Conservation (phyloP, 192 early-diverging fungal genomes). For the Phycomyces nitens region DNA sequence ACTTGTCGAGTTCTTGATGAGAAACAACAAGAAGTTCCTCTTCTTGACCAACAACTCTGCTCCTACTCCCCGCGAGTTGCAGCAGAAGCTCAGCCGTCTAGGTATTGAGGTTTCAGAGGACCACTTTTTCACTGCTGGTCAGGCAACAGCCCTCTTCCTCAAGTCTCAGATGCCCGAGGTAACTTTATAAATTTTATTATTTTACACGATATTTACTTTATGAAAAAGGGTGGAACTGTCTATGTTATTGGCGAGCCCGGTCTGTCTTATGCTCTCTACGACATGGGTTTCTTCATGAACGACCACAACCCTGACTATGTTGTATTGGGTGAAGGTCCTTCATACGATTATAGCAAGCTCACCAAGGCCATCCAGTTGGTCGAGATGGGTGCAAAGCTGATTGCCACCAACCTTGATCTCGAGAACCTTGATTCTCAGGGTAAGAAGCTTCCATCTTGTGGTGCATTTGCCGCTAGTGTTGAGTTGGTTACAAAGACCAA, state of each 20-base stretch:
- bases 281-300: constrained; percentile 58
- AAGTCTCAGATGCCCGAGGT: constrained; percentile 49
- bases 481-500: constrained; percentile 57
- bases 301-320: constrained; percentile 58
- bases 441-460: constrained; percentile 49
- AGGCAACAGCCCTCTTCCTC: constrained; percentile 56
- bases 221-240: constrained; percentile 39
- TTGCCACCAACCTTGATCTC: constrained; percentile 62
- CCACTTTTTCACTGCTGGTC: constrained; percentile 58
- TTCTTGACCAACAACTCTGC: constrained; percentile 66
- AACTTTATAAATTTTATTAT: background rate
- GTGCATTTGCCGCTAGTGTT: constrained; percentile 54
- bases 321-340: constrained; percentile 54
- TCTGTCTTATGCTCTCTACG: constrained; percentile 55
- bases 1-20: constrained; percentile 49
- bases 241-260: constrained; percentile 63
- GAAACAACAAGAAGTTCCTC: constrained; percentile 53
- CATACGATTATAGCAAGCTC: constrained; percentile 51
- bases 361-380: constrained; percentile 56
- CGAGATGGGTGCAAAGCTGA: constrained; percentile 51
- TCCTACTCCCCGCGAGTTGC: constrained; percentile 58
- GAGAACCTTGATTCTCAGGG: constrained; percentile 46
- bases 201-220: too few species aligned
- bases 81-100: constrained; percentile 47
- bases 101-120: constrained; percentile 48